Percentiles rank a stretch among this genome's conserved stretches.
Conservation (phyloP, 1,284 basidiomycete species). For the Rhodotorula mucilaginosa region DNA sequence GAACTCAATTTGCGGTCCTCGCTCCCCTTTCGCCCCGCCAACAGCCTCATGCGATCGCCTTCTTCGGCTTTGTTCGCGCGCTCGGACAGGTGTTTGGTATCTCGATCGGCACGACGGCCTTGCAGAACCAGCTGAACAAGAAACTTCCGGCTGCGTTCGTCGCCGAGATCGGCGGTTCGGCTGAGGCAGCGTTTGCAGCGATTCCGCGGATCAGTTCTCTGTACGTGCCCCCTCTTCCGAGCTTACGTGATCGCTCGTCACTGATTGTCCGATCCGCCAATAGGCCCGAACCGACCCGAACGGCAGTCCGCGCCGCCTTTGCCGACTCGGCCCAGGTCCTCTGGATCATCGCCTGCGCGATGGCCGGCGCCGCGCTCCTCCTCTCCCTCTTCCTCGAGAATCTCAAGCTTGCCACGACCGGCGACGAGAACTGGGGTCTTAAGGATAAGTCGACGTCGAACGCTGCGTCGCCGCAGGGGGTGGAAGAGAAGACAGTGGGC, state of each 20-base stretch:
- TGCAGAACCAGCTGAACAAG: constrained; percentile 21
- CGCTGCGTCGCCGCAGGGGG: not conserved
- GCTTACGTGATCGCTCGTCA: not conserved
- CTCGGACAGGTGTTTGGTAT: constrained; percentile 39
- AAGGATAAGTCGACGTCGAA: not conserved
- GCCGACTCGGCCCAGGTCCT: constrained; percentile 31
- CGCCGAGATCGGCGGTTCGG: not conserved
- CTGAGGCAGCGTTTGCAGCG: constrained; percentile 12
- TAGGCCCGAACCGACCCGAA: constrained; percentile 35
- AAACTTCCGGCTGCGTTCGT: constrained; percentile 11
- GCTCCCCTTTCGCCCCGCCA: constrained; percentile 26
- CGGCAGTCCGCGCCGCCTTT: constrained; percentile 33
- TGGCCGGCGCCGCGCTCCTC: constrained; percentile 6
- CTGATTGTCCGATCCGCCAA: not conserved
- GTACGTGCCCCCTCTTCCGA: constrained; percentile 3
- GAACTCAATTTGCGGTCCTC: constrained; percentile 45
- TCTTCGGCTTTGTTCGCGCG: constrained; percentile 20
- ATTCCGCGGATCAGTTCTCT: constrained; percentile 26
- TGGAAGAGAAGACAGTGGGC: not conserved
- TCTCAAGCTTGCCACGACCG: not conserved
- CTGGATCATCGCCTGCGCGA: constrained; percentile 35
- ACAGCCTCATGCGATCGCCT: constrained; percentile 30
- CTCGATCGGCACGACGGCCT: constrained; percentile 26
- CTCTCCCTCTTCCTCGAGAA: not conserved
- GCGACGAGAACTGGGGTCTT: not conserved